Conservation (phyloP, 2,329 filamentous ascomycete genomes). For the Lasiodiplodia sp. region DNA sequence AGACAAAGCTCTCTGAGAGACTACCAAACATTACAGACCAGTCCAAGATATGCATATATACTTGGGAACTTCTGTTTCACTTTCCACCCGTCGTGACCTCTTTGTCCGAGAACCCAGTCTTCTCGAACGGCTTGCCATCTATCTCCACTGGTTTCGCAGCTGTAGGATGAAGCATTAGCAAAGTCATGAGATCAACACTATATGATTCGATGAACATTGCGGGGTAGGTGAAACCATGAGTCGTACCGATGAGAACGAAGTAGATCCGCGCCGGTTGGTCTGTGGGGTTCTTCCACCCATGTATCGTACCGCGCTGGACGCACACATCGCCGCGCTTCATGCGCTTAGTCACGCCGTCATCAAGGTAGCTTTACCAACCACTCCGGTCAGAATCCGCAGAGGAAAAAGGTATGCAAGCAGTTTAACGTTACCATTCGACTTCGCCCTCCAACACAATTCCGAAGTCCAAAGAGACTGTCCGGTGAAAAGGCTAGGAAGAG, state of each 20-base stretch:
- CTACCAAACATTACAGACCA: too few relatives aligned
- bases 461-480: constrained; percentile 12
- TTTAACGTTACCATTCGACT: constrained; percentile 5
- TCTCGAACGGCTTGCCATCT: constrained; percentile 10
- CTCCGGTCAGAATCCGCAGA: background rate
- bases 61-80: background rate
- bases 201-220: too few relatives aligned
- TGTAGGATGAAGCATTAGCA: background rate
- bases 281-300: constrained; percentile 45
- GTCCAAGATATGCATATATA: too few relatives aligned
- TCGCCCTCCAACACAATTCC: constrained; percentile 17
- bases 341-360: constrained; percentile 11
- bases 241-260: constrained; percentile 13
- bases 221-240: background rate
- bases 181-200: background rate
- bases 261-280: constrained; percentile 14
- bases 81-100: constrained; percentile 4
- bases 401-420: too few relatives aligned
- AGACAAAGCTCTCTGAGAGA: too few relatives aligned
- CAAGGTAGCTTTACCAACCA: background rate
- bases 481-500: background rate
- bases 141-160: constrained; percentile 11
- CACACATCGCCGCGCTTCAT: constrained; percentile 46
- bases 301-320: constrained; percentile 49
- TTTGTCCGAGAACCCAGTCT: constrained; percentile 11